Conservation (phyloP, 148 eudicot species). For the Spergularia bocconei region DNA sequence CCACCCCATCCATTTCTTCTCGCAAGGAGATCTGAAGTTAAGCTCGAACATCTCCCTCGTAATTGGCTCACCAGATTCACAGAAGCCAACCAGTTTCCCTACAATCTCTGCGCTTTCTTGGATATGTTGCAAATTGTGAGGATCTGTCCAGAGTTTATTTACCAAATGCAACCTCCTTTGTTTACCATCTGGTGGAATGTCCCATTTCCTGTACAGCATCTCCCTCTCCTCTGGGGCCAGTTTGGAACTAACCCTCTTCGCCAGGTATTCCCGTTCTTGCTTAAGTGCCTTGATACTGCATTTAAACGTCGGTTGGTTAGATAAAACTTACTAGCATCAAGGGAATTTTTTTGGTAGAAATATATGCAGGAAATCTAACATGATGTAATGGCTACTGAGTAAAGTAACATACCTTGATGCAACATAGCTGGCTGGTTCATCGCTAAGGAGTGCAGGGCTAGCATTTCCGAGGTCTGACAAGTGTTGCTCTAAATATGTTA, state of each 20-base stretch:
- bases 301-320: neutral
- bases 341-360: too few relatives aligned
- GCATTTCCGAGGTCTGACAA: constrained; percentile 94
- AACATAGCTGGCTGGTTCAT: constrained; percentile 83
- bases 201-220: constrained; percentile 77
- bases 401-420: constrained; percentile 55
- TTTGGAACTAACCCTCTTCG: constrained; percentile 86
- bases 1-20: constrained; percentile 98
- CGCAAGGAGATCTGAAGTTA: constrained; percentile 66
- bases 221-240: constrained; percentile 79
- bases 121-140: constrained; percentile 78
- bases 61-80: constrained; percentile 70
- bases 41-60: constrained; percentile 93
- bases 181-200: constrained; percentile 83
- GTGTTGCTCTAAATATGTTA: constrained; percentile 96
- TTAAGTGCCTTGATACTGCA: constrained; percentile 82
- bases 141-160: constrained; percentile 92
- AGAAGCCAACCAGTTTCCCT: constrained; percentile 91
- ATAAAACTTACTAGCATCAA: neutral
- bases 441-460: constrained; percentile 94
- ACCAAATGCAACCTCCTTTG: constrained; percentile 86
- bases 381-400: neutral
- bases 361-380: neutral
- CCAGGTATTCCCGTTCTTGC: constrained; percentile 90
- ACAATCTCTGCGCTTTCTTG: constrained; percentile 89